Evolutionary conservation across 2,329 filamentous ascomycete species (phyloP).

Genomic region (Aschersonia sp.): DNA sequence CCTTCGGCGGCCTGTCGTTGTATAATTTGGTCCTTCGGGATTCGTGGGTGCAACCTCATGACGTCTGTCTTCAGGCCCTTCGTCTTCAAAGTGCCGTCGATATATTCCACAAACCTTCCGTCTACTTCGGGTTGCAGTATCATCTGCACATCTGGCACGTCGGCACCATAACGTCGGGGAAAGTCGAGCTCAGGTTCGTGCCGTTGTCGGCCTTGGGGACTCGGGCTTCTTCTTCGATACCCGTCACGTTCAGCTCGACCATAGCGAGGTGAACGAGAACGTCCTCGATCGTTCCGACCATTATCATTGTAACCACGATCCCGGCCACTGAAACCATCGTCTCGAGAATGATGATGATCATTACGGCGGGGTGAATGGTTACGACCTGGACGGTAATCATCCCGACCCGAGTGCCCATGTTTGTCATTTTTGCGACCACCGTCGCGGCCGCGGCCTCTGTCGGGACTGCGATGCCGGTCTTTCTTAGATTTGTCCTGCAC

Average conservation of each 20-base stretch:
- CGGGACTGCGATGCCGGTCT: constrained; percentile 46
- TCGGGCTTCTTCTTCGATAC: constrained; percentile 57
- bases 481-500: constrained; percentile 61
- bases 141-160: constrained; percentile 83
- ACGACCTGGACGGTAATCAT: constrained; percentile 51
- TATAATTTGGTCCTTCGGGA: constrained; percentile 66
- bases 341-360: constrained; percentile 42
- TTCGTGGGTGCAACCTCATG: constrained; percentile 62
- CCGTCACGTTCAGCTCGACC: constrained; percentile 28
- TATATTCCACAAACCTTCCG: constrained; percentile 68
- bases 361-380: constrained; percentile 43
- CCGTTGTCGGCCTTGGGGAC: constrained; percentile 38
- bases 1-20: constrained; percentile 78
- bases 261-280: constrained; percentile 52
- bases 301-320: constrained; percentile 27
- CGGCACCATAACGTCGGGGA: constrained; percentile 54
- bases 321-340: constrained; percentile 40
- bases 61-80: constrained; percentile 63
- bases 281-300: constrained; percentile 33
- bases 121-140: constrained; percentile 67
- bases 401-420: constrained; percentile 35
- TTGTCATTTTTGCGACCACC: constrained; percentile 26
- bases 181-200: constrained; percentile 49
- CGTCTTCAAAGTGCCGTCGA: constrained; percentile 60
- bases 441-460: constrained; percentile 35